A percentile compares a stretch with the other conserved stretches of the same genome.
Conservation (phyloP, 495 filamentous ascomycete genomes). For the Pseudoneurospora amorphoporcata region DNA sequence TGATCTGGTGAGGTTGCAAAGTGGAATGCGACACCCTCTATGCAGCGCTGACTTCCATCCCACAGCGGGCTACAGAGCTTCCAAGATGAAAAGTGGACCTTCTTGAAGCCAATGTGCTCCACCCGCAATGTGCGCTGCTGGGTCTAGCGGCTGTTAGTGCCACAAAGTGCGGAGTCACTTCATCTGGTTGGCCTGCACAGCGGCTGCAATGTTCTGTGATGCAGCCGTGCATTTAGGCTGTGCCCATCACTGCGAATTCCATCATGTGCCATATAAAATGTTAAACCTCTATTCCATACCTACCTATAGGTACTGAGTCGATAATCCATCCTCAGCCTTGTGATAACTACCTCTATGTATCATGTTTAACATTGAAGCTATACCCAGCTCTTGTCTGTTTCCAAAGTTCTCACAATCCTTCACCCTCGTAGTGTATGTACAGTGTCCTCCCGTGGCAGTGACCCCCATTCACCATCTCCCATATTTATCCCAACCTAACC, state of each 20-base stretch:
- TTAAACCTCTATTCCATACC: neutral
- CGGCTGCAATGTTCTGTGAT: neutral
- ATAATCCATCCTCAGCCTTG: neutral
- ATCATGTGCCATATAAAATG: neutral
- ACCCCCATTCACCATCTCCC: neutral
- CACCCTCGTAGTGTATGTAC: neutral
- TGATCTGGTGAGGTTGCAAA: constrained; percentile 10
- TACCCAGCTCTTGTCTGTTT: neutral
- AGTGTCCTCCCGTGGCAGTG: neutral
- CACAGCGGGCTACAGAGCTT: constrained; percentile 2
- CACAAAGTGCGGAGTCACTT: neutral
- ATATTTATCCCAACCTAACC: neutral
- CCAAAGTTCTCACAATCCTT: neutral
- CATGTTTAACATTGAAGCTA: neutral
- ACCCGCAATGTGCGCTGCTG: neutral
- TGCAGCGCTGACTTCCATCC: neutral
- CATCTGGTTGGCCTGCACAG: neutral
- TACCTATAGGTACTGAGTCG: neutral
- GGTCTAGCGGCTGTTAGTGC: neutral
- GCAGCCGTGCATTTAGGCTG: neutral
- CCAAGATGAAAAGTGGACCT: constrained; percentile 4
- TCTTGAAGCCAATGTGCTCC: neutral
- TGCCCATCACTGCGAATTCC: neutral
- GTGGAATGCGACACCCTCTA: constrained; percentile 12
- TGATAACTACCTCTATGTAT: neutral